phyloP scores from a whole-genome alignment of 31 red algal species.

The Asparagopsis taxiformis region DNA sequence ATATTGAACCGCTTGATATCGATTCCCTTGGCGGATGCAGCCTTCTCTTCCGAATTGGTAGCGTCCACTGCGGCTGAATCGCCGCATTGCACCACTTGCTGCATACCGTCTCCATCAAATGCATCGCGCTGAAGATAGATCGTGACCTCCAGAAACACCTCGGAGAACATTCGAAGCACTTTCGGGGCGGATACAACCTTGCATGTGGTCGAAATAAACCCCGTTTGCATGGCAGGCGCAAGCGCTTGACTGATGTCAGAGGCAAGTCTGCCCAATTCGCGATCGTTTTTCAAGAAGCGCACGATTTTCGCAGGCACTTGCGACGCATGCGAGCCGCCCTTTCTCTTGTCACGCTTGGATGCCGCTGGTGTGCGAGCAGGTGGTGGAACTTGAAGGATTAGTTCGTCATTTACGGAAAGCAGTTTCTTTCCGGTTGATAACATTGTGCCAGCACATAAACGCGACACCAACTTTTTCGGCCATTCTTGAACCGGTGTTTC shows the following conservation, averaged over 20 bases:
- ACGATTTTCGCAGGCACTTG: constrained; percentile 9
- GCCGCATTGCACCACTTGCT: constrained; percentile 22
- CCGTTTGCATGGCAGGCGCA: constrained; percentile 62
- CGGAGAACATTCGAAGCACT: constrained; percentile 27
- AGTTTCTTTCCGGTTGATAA: constrained; percentile 28
- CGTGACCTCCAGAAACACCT: constrained; percentile 45
- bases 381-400: constrained; percentile 27
- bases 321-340: background rate
- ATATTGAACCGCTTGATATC: constrained; percentile 49
- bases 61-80: background rate
- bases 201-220: constrained; percentile 17
- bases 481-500: constrained; percentile 2
- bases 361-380: background rate
- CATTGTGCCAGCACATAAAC: constrained; percentile 25
- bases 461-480: constrained; percentile 33
- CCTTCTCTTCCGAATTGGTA: constrained; percentile 2
- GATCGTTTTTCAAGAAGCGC: constrained; percentile 36
- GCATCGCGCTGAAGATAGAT: constrained; percentile 29
- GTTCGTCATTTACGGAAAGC: constrained; percentile 6
- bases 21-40: constrained; percentile 28
- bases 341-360: constrained; percentile 1
- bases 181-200: constrained; percentile 47
- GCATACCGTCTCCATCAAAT: constrained; percentile 28
- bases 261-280: constrained; percentile 47
- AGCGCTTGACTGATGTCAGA: constrained; percentile 27